A percentile compares a stretch with the other conserved stretches of the same genome.
These are phyloP conservation scores for Jatropha multifida DNA, from an alignment of 441 rosid species.

Conservation along the genomic window DNA sequence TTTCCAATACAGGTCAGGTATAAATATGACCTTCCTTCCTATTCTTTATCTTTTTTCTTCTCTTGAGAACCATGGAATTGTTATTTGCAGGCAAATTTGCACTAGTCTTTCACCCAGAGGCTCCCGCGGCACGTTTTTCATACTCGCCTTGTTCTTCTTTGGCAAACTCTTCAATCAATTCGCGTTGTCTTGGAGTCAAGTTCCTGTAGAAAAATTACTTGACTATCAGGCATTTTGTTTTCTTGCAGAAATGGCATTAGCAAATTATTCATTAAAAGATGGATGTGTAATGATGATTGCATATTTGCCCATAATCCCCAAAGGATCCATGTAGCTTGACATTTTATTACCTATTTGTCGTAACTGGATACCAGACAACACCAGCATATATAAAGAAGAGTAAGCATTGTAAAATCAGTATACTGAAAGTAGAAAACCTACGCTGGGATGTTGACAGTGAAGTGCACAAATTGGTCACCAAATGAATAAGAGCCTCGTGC, in stretches of 20 bases:
- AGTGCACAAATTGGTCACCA: constrained; percentile 91
- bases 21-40: constrained; percentile 10
- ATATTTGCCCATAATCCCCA: background rate
- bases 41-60: background rate
- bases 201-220: constrained; percentile 43
- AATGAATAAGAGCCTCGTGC: constrained; percentile 59
- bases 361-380: background rate
- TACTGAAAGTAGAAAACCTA: constrained; percentile 29
- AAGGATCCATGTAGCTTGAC: background rate
- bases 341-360: background rate
- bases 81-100: background rate
- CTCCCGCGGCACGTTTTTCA: constrained; percentile 71
- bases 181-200: constrained; percentile 81
- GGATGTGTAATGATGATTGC: no score
- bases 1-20: constrained; percentile 19
- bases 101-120: constrained; percentile 51
- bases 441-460: constrained; percentile 83
- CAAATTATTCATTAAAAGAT: background rate
- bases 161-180: constrained; percentile 87
- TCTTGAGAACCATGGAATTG: background rate
- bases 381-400: no score
- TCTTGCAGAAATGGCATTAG: background rate
- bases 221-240: background rate
- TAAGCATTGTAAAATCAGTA: background rate
- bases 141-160: constrained; percentile 88